These are phyloP conservation scores for Carex pumila DNA, from an alignment of 176 grass and related monocot genomes.

Conservation along the genomic window DNA sequence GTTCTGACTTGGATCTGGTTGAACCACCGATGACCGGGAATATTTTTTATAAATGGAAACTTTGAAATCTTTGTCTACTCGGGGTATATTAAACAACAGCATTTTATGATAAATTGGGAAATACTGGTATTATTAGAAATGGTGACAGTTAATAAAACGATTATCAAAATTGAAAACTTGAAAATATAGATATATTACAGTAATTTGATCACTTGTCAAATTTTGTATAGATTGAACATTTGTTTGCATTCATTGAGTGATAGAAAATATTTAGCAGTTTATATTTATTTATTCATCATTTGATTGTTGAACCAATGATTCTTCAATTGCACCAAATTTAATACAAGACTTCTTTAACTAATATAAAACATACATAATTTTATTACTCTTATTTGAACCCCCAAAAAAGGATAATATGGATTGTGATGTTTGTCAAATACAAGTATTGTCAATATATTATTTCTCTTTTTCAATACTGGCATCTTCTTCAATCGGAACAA, in stretches of 20 bases:
- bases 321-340: not conserved
- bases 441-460: not conserved
- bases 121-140: not conserved
- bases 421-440: not conserved
- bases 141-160: not conserved
- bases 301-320: not conserved
- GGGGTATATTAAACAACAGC: not conserved
- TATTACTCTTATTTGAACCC: not conserved
- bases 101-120: not conserved
- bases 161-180: not conserved
- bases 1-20: constrained; percentile 17
- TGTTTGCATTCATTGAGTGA: not conserved
- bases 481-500: too few species aligned
- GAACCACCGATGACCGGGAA: not conserved
- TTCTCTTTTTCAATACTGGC: too few species aligned
- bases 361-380: not conserved
- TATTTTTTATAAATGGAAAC: not conserved
- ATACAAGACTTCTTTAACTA: not conserved
- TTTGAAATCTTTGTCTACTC: not conserved
- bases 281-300: not conserved
- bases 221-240: not conserved
- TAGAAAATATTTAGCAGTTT: not conserved
- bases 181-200: not conserved
- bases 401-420: too few species aligned
- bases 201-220: not conserved